phyloP scores from a whole-genome alignment of 2,329 filamentous ascomycete genomes.

The Penicillium sp. region DNA sequence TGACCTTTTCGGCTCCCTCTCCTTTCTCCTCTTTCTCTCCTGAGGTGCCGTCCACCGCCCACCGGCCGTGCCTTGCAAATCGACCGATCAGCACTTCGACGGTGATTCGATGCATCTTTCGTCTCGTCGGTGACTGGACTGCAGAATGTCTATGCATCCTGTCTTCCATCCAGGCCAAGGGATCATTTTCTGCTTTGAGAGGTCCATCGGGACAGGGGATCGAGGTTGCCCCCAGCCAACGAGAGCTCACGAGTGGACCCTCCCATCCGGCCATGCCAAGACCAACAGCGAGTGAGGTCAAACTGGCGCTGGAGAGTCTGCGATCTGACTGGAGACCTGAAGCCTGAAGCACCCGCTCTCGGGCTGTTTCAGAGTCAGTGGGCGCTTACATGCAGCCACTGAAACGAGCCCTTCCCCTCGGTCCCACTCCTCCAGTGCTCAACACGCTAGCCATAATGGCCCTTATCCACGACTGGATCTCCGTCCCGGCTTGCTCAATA shows the following conservation, averaged over 20 bases:
- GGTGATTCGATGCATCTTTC: constrained; percentile 16
- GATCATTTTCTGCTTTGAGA: constrained; percentile 18
- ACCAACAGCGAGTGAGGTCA: constrained; percentile 23
- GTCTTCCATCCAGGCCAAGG: not conserved
- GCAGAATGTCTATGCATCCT: constrained; percentile 15
- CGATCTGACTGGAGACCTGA: constrained; percentile 7
- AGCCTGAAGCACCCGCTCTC: constrained; percentile 36
- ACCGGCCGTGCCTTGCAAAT: constrained; percentile 2
- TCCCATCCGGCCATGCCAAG: constrained; percentile 20
- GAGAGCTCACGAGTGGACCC: constrained; percentile 4
- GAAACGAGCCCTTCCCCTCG: constrained; percentile 7
- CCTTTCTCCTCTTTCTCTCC: not conserved
- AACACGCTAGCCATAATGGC: not conserved
- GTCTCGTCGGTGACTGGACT: constrained; percentile 17
- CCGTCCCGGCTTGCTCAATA: not conserved
- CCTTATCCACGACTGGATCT: not conserved
- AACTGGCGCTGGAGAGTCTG: constrained; percentile 33
- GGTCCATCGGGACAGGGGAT: constrained; percentile 1
- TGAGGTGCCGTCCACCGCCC: not conserved
- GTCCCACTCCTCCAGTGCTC: not conserved
- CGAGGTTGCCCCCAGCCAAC: constrained; percentile 1
- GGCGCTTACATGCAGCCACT: constrained; percentile 33
- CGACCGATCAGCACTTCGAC: constrained; percentile 1
- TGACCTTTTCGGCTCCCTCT: not conserved
- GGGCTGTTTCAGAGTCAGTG: constrained; percentile 35